Percentiles rank a stretch among this genome's conserved stretches.
phyloP scores from a whole-genome alignment of 768 basidiomycete genomes.

The Rhodotorula paludigena region DNA sequence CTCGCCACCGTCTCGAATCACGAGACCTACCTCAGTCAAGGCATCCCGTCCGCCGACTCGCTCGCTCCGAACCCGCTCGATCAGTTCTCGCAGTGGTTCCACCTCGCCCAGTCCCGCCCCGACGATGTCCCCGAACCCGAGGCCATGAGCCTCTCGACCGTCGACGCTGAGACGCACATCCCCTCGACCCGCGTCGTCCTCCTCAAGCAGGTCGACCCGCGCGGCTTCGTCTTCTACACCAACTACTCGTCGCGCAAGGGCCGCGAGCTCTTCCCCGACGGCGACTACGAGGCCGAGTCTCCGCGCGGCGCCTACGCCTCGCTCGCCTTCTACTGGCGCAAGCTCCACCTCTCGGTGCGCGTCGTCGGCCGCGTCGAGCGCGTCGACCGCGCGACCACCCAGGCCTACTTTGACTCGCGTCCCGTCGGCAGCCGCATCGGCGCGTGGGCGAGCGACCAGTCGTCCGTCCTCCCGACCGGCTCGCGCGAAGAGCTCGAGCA shows the following conservation, averaged over 20 bases:
- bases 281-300: background rate
- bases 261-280: slow-evolving; percentile 56
- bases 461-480: slow-evolving; percentile 57
- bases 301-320: slow-evolving; percentile 60
- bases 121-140: slow-evolving; percentile 73
- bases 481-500: slow-evolving; percentile 63
- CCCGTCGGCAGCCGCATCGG: slow-evolving; percentile 80
- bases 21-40: slow-evolving; percentile 32
- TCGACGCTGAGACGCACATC: slow-evolving; percentile 51
- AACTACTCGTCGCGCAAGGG: slow-evolving; percentile 95
- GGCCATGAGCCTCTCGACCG: slow-evolving; percentile 73
- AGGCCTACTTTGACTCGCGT: slow-evolving; percentile 73
- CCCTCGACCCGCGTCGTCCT: slow-evolving; percentile 86
- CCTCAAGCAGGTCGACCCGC: slow-evolving; percentile 75
- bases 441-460: slow-evolving; percentile 91
- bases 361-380: slow-evolving; percentile 81
- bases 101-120: slow-evolving; percentile 45
- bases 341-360: slow-evolving; percentile 71
- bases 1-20: slow-evolving; percentile 27
- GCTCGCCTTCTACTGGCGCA: slow-evolving; percentile 85
- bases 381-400: slow-evolving; percentile 64
- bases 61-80: slow-evolving; percentile 65
- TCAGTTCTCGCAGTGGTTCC: slow-evolving; percentile 86
- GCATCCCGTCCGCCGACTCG: slow-evolving; percentile 28
- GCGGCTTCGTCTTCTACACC: slow-evolving; percentile 91